phyloP scores from a whole-genome alignment of 108 stramenopile genomes.

The Fistulifera pelliculosa region DNA sequence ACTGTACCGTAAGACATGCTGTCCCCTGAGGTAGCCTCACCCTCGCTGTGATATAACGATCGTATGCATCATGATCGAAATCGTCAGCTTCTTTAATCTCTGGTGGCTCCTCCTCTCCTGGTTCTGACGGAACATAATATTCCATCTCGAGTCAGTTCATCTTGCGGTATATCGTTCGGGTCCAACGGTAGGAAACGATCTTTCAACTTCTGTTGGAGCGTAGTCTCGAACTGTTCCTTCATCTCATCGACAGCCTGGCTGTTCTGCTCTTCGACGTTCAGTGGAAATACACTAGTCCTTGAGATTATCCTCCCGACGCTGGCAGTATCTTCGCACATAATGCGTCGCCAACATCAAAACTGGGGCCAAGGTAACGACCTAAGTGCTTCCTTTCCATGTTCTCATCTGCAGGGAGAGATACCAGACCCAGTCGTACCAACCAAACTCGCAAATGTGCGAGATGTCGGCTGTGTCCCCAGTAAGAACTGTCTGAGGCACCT shows the following conservation, averaged over 20 bases:
- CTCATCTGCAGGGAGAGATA: not conserved
- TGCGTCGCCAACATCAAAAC: slow-evolving; percentile 8
- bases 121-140: not conserved
- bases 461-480: slow-evolving; percentile 33
- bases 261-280: slow-evolving; percentile 6
- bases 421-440: slow-evolving; percentile 29
- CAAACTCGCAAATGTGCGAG: slow-evolving; percentile 21
- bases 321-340: slow-evolving; percentile 14
- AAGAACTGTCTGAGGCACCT: slow-evolving; percentile 17
- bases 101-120: not conserved
- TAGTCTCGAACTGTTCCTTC: not conserved
- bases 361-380: slow-evolving; percentile 22
- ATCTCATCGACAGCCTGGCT: not conserved
- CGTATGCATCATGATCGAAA: slow-evolving; percentile 10
- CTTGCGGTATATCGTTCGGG: not conserved
- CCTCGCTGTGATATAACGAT: slow-evolving; percentile 13
- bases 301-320: slow-evolving; percentile 11
- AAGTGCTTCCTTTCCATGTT: slow-evolving; percentile 5
- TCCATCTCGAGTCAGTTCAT: not conserved
- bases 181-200: not conserved
- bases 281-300: slow-evolving; percentile 2
- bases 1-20: slow-evolving; percentile 17
- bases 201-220: not conserved
- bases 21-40: slow-evolving; percentile 20
- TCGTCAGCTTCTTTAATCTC: slow-evolving; percentile 10